These are phyloP conservation scores for Termitomyces sp. DNA, from an alignment of 768 basidiomycete genomes.

Conservation along the genomic window DNA sequence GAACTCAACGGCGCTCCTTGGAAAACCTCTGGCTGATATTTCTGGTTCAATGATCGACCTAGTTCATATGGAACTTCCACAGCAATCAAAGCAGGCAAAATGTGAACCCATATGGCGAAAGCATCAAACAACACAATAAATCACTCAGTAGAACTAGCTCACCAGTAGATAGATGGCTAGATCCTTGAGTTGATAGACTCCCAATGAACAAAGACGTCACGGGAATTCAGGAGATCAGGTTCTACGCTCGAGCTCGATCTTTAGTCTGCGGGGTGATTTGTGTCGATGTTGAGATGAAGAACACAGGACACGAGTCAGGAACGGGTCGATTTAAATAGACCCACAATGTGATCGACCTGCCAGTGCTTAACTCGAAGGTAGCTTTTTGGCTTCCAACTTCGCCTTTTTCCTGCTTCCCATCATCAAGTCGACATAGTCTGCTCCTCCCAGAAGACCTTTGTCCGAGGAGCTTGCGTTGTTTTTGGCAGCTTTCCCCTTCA, in stretches of 20 bases:
- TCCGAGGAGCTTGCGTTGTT: constrained; percentile 17
- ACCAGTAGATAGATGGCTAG: not conserved
- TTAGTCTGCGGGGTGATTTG: not conserved
- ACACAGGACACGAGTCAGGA: not conserved
- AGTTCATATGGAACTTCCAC: not conserved
- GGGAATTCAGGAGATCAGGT: not conserved
- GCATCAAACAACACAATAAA: not conserved
- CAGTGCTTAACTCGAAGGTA: constrained; percentile 34
- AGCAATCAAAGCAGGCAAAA: not conserved
- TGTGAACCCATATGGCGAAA: not conserved
- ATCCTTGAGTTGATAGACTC: not conserved
- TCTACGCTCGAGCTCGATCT: not conserved
- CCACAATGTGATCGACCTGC: not conserved
- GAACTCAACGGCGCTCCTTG: not conserved
- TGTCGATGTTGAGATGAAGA: not conserved
- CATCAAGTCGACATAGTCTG: constrained; percentile 73
- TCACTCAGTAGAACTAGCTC: not conserved
- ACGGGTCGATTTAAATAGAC: not conserved
- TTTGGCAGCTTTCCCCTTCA: constrained; percentile 40
- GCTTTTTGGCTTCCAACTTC: constrained; percentile 60
- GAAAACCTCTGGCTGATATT: not conserved
- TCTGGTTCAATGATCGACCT: not conserved
- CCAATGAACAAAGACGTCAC: not conserved
- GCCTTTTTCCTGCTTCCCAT: constrained; percentile 70
- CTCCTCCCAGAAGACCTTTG: constrained; percentile 59